Conservation (phyloP, 1,284 basidiomycete genomes). For the Gymnopus androsaceus region DNA sequence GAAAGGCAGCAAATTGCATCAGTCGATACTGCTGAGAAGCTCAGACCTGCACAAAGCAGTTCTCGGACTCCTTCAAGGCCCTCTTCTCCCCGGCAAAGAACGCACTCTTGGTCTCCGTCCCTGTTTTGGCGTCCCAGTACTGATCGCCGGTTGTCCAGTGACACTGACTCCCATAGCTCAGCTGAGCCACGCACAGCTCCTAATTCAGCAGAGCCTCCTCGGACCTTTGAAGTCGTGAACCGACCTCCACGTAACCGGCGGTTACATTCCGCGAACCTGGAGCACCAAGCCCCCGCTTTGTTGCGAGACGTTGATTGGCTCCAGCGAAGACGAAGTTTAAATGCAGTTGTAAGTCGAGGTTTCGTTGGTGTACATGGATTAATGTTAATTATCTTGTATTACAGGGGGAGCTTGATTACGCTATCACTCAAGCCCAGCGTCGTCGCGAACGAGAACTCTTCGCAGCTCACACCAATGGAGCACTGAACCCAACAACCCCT, state of each 20-base stretch:
- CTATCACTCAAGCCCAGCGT: conserved; percentile 49
- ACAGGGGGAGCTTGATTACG: conserved; percentile 72
- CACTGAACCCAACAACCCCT: conserved; percentile 47
- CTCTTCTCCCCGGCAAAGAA: conserved; percentile 46
- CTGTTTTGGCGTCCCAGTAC: conserved; percentile 45
- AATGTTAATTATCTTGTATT: conserved; percentile 14
- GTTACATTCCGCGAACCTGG: conserved; percentile 19
- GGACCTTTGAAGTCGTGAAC: conserved; percentile 73
- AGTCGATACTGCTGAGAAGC: conserved; percentile 50
- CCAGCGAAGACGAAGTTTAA: conserved; percentile 65
- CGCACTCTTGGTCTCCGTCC: conserved; percentile 56
- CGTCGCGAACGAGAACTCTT: conserved; percentile 41
- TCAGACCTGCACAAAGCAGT: conserved; percentile 35
- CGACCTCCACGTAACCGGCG: conserved; percentile 53
- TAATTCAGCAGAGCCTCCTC: conserved; percentile 38
- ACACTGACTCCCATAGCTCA: conserved; percentile 42
- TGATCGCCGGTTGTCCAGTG: conserved; percentile 49
- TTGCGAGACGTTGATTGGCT: conserved; percentile 77
- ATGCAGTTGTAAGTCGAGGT: conserved; percentile 56
- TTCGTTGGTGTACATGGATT: conserved; percentile 20
- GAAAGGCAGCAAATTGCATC: conserved; percentile 36
- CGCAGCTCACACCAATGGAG: conserved; percentile 54
- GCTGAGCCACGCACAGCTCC: conserved; percentile 12
- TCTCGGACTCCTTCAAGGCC: conserved; percentile 44
- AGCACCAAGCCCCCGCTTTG: conserved; percentile 39